Base-by-base conservation (phyloP, 345 rosid species). In the Draba incana region DNA sequence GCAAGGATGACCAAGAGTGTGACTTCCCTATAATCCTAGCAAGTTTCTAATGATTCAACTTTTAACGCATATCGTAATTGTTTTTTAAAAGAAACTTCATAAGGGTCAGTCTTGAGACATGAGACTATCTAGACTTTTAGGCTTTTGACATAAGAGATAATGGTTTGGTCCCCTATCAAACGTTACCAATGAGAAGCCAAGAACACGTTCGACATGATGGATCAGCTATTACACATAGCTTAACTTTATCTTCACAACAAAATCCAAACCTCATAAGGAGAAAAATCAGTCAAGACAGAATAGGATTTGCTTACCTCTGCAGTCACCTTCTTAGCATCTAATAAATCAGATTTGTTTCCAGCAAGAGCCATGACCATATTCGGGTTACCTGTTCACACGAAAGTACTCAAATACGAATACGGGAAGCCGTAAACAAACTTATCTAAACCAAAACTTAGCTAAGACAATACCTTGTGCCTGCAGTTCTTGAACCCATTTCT, bases 401-500 rank as follows among this genome's bases (percentile, higher is more conserved):
- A 58, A 44, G 10, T 9, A 27, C 2, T 4, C 24, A 51, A 59
- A 20, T 20, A 20, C 1, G 20, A 20, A 20, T 20, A 20, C 20
- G 1, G 20, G 20, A 20, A 20, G 20, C 20, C 20, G 20, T 20
- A 49, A 53, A 25, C 33, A 10, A 47, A 4, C 42, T 24, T 16
- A 10, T 65, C 25, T 10, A 58, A 59, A 14, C 10, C 37, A 13
- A 8, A 64, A 35, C 13, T 37, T 50, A 75, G 52, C 57, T 47
- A 60, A 20, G 37, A 20, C 10, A 79, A 37, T 87, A 93, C 97
- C 99, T 85, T 94, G 97, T 65, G 92, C 82, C 57, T 81, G 97
- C 73, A 94, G 95, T 78, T 93, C 97, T 80, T 93, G 96, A 58
- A 91, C 96, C 96, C 99, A 93, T 82, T 90, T 91, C 76, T 88